Percentiles rank a stretch among this genome's conserved stretches.
These are phyloP conservation scores for Sclerotinia borealis DNA, from an alignment of 2,329 filamentous ascomycete genomes.

Conservation along the genomic window DNA sequence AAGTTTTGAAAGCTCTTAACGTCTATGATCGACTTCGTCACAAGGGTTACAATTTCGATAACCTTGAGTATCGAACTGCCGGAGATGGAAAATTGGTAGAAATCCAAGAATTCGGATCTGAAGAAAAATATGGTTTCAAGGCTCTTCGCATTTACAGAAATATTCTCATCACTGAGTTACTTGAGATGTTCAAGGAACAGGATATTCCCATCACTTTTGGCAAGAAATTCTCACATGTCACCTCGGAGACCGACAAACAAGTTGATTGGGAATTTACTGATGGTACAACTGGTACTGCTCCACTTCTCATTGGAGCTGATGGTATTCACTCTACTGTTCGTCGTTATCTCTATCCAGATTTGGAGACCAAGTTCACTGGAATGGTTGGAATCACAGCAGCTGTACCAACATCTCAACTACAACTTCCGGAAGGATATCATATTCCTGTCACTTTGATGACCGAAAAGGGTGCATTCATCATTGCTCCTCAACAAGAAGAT, in stretches of 20 bases:
- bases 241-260: slow-evolving; percentile 35
- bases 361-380: slow-evolving; percentile 45
- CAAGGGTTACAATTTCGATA: slow-evolving; percentile 45
- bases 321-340: slow-evolving; percentile 54
- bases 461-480: slow-evolving; percentile 41
- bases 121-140: slow-evolving; percentile 45
- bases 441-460: slow-evolving; percentile 22
- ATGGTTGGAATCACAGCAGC: slow-evolving; percentile 36
- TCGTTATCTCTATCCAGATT: slow-evolving; percentile 43
- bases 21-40: slow-evolving; percentile 41
- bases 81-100: slow-evolving; percentile 35
- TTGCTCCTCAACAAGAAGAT: slow-evolving; percentile 43
- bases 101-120: slow-evolving; percentile 43
- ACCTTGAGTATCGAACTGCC: slow-evolving; percentile 38
- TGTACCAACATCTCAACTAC: slow-evolving; percentile 20
- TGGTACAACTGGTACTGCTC: slow-evolving; percentile 36
- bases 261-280: slow-evolving; percentile 45
- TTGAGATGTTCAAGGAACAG: slow-evolving; percentile 36
- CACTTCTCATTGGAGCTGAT: slow-evolving; percentile 50
- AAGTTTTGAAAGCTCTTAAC: slow-evolving; percentile 45
- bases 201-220: slow-evolving; percentile 41
- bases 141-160: slow-evolving; percentile 49
- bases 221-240: slow-evolving; percentile 42
- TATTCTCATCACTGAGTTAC: slow-evolving; percentile 45
- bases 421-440: slow-evolving; percentile 18